These are phyloP conservation scores for Wickerhamiella pararugosa DNA, from an alignment of 1,139 yeast species.

Conservation along the genomic window DNA sequence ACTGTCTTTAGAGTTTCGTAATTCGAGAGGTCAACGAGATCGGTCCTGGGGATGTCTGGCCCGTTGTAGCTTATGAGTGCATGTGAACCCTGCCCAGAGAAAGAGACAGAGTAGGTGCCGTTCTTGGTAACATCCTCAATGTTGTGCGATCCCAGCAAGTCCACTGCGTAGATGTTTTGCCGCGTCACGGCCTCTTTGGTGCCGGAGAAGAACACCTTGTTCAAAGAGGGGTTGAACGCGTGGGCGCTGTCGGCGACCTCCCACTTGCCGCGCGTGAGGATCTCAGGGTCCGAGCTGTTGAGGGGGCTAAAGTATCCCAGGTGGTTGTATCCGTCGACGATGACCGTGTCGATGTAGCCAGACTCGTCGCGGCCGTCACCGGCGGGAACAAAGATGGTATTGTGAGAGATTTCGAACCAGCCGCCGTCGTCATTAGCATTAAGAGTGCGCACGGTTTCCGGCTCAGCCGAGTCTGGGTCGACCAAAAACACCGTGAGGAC, in stretches of 20 bases:
- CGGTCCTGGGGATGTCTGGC: constrained; percentile 48
- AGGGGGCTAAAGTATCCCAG: constrained; percentile 49
- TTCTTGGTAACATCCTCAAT: constrained; percentile 22
- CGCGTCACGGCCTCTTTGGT: constrained; percentile 43
- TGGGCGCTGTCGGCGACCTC: constrained; percentile 48
- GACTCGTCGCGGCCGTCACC: constrained; percentile 26
- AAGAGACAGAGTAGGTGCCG: constrained; percentile 56
- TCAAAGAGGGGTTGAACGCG: constrained; percentile 38
- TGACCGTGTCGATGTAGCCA: constrained; percentile 63
- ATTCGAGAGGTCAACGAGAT: constrained; percentile 30
- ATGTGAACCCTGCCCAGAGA: constrained; percentile 44
- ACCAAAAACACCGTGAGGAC: constrained; percentile 41
- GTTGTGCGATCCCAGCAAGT: constrained; percentile 17
- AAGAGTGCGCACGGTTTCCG: constrained; percentile 30
- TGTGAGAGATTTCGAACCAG: constrained; percentile 72
- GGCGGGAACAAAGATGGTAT: constrained; percentile 55
- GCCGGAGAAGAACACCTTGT: constrained; percentile 47
- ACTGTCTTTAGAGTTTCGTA: constrained; percentile 24
- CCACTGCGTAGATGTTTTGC: constrained; percentile 40
- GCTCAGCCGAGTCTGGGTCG: constrained; percentile 27
- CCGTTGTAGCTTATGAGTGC: constrained; percentile 43
- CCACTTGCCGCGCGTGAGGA: constrained; percentile 53
- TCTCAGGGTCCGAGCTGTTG: constrained; percentile 30
- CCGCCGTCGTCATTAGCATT: constrained; percentile 40
- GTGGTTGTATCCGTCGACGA: constrained; percentile 51